These are phyloP conservation scores for Ophiosphaerella narmari DNA, from an alignment of 2,329 filamentous ascomycete species.

Conservation along the genomic window DNA sequence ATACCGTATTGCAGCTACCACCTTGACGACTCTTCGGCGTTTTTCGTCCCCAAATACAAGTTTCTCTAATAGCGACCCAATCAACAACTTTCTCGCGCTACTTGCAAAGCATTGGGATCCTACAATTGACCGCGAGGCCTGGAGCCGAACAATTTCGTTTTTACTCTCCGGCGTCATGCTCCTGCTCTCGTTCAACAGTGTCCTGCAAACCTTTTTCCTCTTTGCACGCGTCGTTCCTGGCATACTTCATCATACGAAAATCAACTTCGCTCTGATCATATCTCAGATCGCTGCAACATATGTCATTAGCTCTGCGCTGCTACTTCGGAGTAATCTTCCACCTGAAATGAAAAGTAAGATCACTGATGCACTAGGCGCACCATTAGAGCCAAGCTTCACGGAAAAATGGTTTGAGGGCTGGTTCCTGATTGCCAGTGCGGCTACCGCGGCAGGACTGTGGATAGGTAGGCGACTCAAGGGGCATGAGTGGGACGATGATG, in stretches of 20 bases:
- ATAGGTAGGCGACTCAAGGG: slow-evolving; percentile 66
- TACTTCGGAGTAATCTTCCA: slow-evolving; percentile 79
- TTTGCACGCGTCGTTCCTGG: slow-evolving; percentile 74
- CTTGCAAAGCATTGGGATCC: slow-evolving; percentile 84
- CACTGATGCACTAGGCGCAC: slow-evolving; percentile 75
- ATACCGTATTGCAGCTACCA: slow-evolving; percentile 78
- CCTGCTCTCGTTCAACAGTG: slow-evolving; percentile 77
- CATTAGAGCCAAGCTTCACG: slow-evolving; percentile 72
- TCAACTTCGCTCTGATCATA: slow-evolving; percentile 77
- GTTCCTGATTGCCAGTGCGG: slow-evolving; percentile 72
- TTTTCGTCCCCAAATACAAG: slow-evolving; percentile 54
- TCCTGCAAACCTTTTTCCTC: slow-evolving; percentile 82
- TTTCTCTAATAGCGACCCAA: slow-evolving; percentile 76
- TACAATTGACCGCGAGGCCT: slow-evolving; percentile 77
- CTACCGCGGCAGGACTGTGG: slow-evolving; percentile 74
- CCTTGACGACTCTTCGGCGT: slow-evolving; percentile 69
- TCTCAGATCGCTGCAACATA: slow-evolving; percentile 84
- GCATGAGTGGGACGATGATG: slow-evolving; percentile 44
- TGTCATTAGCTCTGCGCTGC: slow-evolving; percentile 77
- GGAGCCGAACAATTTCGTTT: slow-evolving; percentile 85
- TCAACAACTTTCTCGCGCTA: slow-evolving; percentile 80
- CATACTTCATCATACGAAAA: slow-evolving; percentile 75
- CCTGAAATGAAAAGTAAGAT: slow-evolving; percentile 77
- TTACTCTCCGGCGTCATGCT: slow-evolving; percentile 82
- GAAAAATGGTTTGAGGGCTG: slow-evolving; percentile 88